Percentiles rank a stretch among this genome's conserved stretches.
These are phyloP conservation scores for Rhynchospora tenuis DNA, from an alignment of 176 grass and related monocot species.

Conservation along the genomic window DNA sequence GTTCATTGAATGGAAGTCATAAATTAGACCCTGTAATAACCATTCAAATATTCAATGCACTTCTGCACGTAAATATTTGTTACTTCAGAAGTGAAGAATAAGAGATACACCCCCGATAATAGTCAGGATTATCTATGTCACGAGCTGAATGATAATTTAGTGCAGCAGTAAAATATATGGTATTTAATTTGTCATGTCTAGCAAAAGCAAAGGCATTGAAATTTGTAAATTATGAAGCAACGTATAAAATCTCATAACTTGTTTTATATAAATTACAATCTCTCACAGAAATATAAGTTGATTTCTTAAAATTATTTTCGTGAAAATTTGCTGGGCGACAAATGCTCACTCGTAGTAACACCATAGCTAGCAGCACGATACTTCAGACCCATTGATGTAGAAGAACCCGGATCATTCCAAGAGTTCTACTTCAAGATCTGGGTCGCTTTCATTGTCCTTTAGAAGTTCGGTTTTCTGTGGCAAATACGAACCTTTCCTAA, in stretches of 20 bases:
- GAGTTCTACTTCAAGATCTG: too few relatives aligned
- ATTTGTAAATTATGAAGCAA: too few relatives aligned
- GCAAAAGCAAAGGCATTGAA: too few relatives aligned
- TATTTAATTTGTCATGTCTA: background rate
- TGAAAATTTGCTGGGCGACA: background rate
- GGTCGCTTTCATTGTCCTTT: background rate
- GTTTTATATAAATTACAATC: too few relatives aligned
- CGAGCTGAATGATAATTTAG: background rate
- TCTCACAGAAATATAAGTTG: too few relatives aligned
- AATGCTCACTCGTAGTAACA: background rate
- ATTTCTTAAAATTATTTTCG: too few relatives aligned
- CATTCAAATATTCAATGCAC: background rate
- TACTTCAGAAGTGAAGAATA: background rate
- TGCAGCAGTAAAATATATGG: background rate
- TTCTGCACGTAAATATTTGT: background rate
- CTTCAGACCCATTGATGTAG: background rate
- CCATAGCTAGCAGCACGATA: background rate
- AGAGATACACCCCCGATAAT: background rate
- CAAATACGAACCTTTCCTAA: background rate
- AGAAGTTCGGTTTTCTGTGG: background rate
- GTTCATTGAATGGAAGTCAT: constrained; percentile 1
- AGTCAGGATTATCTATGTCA: background rate
- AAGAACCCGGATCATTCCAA: background rate
- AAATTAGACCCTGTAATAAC: background rate
- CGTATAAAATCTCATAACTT: too few relatives aligned